Conservation (phyloP, 2,329 filamentous ascomycete genomes). For the Monosporascus ibericus region DNA sequence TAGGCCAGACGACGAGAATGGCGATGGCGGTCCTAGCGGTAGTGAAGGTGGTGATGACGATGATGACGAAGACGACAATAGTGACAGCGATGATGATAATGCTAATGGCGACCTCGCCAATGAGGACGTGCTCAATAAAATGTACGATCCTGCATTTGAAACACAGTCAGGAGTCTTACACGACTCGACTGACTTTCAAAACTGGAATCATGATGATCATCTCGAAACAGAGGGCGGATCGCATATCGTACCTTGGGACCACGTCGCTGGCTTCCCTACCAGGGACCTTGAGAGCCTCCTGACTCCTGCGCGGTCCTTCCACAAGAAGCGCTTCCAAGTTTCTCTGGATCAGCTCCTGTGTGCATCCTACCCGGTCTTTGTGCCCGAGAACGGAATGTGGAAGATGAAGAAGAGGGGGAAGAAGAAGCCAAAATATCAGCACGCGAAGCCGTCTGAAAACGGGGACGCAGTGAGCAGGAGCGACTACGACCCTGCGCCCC, state of each 20-base stretch:
- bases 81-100: slow-evolving; percentile 40
- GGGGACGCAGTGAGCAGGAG: slow-evolving; percentile 14
- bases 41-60: slow-evolving; percentile 19
- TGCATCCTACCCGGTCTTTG: slow-evolving; percentile 77
- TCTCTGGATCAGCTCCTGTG: slow-evolving; percentile 75
- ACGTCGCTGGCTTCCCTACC: slow-evolving; percentile 67
- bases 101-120: slow-evolving; percentile 35
- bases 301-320: slow-evolving; percentile 67
- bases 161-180: slow-evolving; percentile 22
- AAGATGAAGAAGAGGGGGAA: slow-evolving; percentile 56
- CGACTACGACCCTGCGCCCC: slow-evolving; percentile 9
- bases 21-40: slow-evolving; percentile 38
- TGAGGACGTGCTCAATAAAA: slow-evolving; percentile 46
- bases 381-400: slow-evolving; percentile 73
- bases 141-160: slow-evolving; percentile 31
- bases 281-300: slow-evolving; percentile 74
- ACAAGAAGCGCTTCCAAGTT: slow-evolving; percentile 78
- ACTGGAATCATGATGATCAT: slow-evolving; percentile 49
- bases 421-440: slow-evolving; percentile 28
- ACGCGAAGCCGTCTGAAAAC: slow-evolving; percentile 21
- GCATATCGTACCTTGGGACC: slow-evolving; percentile 62
- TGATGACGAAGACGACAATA: slow-evolving; percentile 33
- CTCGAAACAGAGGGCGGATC: slow-evolving; percentile 49
- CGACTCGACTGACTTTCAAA: slow-evolving; percentile 33
- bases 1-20: slow-evolving; percentile 26